These are phyloP conservation scores for Neurospora sp. DNA, from an alignment of 495 filamentous ascomycete species.

Conservation along the genomic window DNA sequence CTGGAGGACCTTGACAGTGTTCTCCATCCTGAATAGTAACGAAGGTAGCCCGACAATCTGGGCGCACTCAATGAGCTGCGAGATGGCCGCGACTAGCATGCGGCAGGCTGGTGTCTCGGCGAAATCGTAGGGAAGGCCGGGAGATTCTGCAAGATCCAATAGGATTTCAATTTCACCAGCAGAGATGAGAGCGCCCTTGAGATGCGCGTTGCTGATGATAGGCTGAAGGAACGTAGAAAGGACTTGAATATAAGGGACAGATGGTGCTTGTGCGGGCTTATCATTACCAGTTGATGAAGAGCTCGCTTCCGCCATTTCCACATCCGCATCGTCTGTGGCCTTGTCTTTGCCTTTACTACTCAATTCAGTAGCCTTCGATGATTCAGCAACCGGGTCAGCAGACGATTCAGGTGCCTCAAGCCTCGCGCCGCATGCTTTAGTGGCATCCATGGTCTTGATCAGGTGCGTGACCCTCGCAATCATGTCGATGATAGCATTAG, in stretches of 20 bases:
- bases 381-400: slow-evolving; percentile 34
- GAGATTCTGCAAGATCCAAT: slow-evolving; percentile 71
- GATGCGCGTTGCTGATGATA: slow-evolving; percentile 65
- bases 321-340: slow-evolving; percentile 35
- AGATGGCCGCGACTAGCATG: slow-evolving; percentile 61
- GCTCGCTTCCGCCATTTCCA: slow-evolving; percentile 48
- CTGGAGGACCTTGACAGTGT: slow-evolving; percentile 53
- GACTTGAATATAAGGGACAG: slow-evolving; percentile 57
- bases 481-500: slow-evolving; percentile 75
- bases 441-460: slow-evolving; percentile 54
- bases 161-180: slow-evolving; percentile 73
- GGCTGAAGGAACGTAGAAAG: slow-evolving; percentile 65
- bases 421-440: slow-evolving; percentile 65
- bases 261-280: background rate
- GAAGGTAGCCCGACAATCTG: slow-evolving; percentile 75
- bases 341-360: slow-evolving; percentile 32
- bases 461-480: slow-evolving; percentile 64
- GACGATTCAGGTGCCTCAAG: slow-evolving; percentile 52
- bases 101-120: slow-evolving; percentile 53
- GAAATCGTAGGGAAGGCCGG: slow-evolving; percentile 68
- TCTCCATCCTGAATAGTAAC: slow-evolving; percentile 62
- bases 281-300: slow-evolving; percentile 7
- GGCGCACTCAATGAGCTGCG: slow-evolving; percentile 72
- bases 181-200: slow-evolving; percentile 67
- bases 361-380: background rate